These are phyloP conservation scores for Sporothrix luriei DNA, from an alignment of 2,329 filamentous ascomycete genomes.

Conservation along the genomic window DNA sequence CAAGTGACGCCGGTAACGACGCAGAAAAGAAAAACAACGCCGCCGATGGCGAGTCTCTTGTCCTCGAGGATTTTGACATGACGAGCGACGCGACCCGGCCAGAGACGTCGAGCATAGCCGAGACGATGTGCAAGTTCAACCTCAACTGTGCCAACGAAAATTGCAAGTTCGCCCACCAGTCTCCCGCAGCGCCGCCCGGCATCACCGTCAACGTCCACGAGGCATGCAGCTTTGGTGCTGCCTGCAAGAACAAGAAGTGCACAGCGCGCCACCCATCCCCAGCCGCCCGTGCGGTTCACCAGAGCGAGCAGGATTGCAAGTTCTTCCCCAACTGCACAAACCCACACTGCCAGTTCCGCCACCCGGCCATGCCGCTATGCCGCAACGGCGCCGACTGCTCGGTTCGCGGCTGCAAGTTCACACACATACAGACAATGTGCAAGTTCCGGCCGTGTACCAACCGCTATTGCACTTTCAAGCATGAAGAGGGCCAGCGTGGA, in stretches of 20 bases:
- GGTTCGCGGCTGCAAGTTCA: slow-evolving; percentile 81
- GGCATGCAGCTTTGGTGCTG: slow-evolving; percentile 79
- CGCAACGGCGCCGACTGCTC: slow-evolving; percentile 89
- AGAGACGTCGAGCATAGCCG: slow-evolving; percentile 60
- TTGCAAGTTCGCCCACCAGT: slow-evolving; percentile 93
- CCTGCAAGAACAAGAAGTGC: slow-evolving; percentile 96
- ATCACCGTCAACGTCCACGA: slow-evolving; percentile 77
- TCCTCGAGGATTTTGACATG: slow-evolving; percentile 66
- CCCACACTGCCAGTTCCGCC: slow-evolving; percentile 81
- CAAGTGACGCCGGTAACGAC: slow-evolving; percentile 44
- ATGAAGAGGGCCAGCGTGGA: slow-evolving; percentile 86
- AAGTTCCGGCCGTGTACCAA: slow-evolving; percentile 91
- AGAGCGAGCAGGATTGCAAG: slow-evolving; percentile 83
- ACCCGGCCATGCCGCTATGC: slow-evolving; percentile 83
- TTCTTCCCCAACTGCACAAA: slow-evolving; percentile 94
- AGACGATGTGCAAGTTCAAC: slow-evolving; percentile 86
- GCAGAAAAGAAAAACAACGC: slow-evolving; percentile 41
- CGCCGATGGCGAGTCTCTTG: slow-evolving; percentile 55
- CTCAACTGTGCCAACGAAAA: slow-evolving; percentile 83
- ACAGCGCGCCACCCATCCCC: slow-evolving; percentile 90
- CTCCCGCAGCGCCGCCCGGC: slow-evolving; percentile 80
- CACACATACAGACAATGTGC: slow-evolving; percentile 81
- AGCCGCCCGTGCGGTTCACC: slow-evolving; percentile 74
- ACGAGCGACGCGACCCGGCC: slow-evolving; percentile 49
- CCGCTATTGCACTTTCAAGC: slow-evolving; percentile 82